These are phyloP conservation scores for Dendryphion nanum DNA, from an alignment of 2,329 filamentous ascomycete species.

Conservation along the genomic window DNA sequence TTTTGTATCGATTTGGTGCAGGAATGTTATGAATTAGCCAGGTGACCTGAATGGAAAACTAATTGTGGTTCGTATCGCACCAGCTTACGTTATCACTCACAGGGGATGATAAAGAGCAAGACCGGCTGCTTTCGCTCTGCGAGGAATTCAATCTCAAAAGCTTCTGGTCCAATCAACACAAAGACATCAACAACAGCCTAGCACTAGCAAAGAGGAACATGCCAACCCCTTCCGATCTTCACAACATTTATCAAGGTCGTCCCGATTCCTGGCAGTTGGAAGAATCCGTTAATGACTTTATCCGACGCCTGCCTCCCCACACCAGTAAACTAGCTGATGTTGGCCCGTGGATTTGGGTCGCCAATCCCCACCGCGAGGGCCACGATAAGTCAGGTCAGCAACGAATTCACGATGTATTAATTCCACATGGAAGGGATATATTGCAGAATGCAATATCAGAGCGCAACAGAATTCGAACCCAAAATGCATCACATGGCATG, in stretches of 20 bases:
- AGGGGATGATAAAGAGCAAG: conserved; percentile 30
- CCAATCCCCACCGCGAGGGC: conserved; percentile 58
- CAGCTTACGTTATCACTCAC: too few relatives aligned
- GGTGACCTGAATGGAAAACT: too few relatives aligned
- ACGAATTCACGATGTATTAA: conserved; percentile 50
- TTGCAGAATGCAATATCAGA: conserved; percentile 50
- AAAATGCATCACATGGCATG: conserved; percentile 50
- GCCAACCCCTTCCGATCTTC: conserved; percentile 13
- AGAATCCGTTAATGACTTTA: conserved; percentile 65
- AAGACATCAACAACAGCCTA: conserved; percentile 24
- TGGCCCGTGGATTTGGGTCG: conserved; percentile 71
- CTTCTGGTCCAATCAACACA: conserved; percentile 20
- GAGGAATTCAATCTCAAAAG: conserved; percentile 11
- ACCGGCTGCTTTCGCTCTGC: conserved; percentile 16
- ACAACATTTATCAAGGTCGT: conserved; percentile 59
- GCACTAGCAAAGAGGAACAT: conserved; percentile 10
- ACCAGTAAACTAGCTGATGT: conserved; percentile 43
- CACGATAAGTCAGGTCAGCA: conserved; percentile 27
- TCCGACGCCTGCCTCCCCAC: conserved; percentile 66
- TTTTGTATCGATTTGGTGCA: too few relatives aligned
- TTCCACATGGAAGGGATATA: conserved; percentile 55
- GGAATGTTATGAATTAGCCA: too few relatives aligned
- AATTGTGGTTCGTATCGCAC: too few relatives aligned
- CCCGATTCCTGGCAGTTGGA: conserved; percentile 59
- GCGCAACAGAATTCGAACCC: conserved; percentile 50